Base-by-base conservation (phyloP, 192 early-diverging fungal genomes). In the Mortierella antarctica region DNA sequence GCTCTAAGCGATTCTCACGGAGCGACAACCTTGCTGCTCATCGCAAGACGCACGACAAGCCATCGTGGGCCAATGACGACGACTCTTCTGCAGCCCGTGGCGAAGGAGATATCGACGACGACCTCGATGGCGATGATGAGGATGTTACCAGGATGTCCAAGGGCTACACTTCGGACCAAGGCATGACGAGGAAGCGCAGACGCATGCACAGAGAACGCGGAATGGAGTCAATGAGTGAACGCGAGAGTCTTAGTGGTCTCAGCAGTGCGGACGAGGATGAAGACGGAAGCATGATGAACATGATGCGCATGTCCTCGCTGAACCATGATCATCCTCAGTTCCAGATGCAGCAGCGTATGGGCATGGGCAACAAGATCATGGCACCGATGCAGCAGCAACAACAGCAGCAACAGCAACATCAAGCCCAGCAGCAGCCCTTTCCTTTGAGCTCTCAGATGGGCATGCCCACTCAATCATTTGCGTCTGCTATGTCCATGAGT, bases 11-110 rank as follows among this genome's bases (percentile, higher is more conserved):
- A 10, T 90, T 90, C 62, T 90, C 89, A 14, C 63, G 89, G 56
- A 85, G 84, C 7, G 89, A 90, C 53, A 90, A 90, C 55, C 67
- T 90, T 51, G 84, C 89, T 42, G 87, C 88, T 44, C 89, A 90
- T 81, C 81, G 83, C 60, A 90, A 88, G 58, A 90, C 89, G 1
- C 89, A 90, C 49, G 86, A 87, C 44, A 79, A 79, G 40, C 63
- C 75, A 57, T 70, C 75, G 6, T 79, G 75, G 65, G 75, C 63
- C 13, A 79, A 71, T 21, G 75, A 79, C 20, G 75, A 79, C 14
- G 75, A 79, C 44, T 52, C 74, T 40, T 66, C 69, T 55, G 73
- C 57, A 60, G 58, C 64, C 21, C 50, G 64, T 15, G 69, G 57
- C 5, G 75, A 79, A 31, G 69, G 62, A n/a, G 76, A 79, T 50